phyloP scores from a whole-genome alignment of 768 basidiomycete species.

The Auricularia cornea region DNA sequence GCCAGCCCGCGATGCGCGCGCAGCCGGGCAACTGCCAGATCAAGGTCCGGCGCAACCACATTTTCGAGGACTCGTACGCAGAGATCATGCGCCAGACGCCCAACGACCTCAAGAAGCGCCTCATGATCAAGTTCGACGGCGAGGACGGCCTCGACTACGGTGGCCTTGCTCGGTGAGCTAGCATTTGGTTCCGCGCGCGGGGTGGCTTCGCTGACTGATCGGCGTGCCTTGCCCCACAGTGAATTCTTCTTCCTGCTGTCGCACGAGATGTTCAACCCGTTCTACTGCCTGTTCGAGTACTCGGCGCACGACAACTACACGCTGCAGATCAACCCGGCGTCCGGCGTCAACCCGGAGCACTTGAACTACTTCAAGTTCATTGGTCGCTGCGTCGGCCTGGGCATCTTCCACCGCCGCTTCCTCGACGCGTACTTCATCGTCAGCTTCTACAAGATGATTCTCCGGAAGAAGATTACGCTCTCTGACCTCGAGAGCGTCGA shows the following conservation, averaged over 20 bases:
- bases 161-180: constrained; percentile 80
- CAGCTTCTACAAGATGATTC: constrained; percentile 99
- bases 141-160: constrained; percentile 99
- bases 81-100: constrained; percentile 99
- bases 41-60: constrained; percentile 95
- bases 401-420: constrained; percentile 99
- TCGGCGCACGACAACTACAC: constrained; percentile 99
- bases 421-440: constrained; percentile 99
- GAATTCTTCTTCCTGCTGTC: constrained; percentile 99
- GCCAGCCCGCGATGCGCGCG: constrained; percentile 95
- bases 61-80: constrained; percentile 98
- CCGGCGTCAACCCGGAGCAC: constrained; percentile 97
- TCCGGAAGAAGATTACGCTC: constrained; percentile 94
- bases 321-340: constrained; percentile 97
- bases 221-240: constrained; percentile 33
- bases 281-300: constrained; percentile 99
- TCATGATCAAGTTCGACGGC: constrained; percentile 99
- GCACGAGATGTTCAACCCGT: constrained; percentile 99
- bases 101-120: constrained; percentile 93
- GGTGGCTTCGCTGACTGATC: constrained; percentile 7
- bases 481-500: constrained; percentile 96
- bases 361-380: constrained; percentile 99
- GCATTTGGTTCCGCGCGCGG: background rate
- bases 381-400: constrained; percentile 87
- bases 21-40: constrained; percentile 99